Evolutionary conservation across 1,284 basidiomycete genomes (phyloP), one percentile per base, ranked within the genome.

Genomic region (Cutaneotrichosporon mucoides): DNA sequence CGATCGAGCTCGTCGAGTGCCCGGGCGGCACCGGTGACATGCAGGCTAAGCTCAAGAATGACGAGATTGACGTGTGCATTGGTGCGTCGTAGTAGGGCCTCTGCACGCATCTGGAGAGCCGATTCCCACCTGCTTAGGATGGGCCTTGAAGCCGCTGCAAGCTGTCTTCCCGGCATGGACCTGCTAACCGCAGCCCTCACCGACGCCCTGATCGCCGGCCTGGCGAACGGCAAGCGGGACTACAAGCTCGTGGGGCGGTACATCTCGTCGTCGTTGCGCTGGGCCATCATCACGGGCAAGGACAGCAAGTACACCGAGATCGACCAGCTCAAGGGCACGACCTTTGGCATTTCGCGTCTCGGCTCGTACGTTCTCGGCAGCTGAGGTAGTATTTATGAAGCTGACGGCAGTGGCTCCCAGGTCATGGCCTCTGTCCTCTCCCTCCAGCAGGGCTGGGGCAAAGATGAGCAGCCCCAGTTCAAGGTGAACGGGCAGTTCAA

Each of bases 391-490:
- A 24, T 24, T 24, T 24, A 24, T 24, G 24, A 24, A 24, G 35
- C 45, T 55, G 38, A 52, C 53, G n/a, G 36, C 45, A 47, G 45
- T 37, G 53, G 53, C 13, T 54, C 53, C 86, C 88, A 94, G 73
- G 92, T 92, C 7, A 97, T 98, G 93, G 94, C 92, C 2, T 89
- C 87, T 63, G 92, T 97, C 33, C 90, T 97, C 87, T 90, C 89
- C 3, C 79, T 92, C 41, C 87, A 94, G 64, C 85, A 93, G 72
- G 85, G 86, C 13, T 95, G 92, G 92, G 56, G 70, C 44, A 67
- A 69, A 41, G 72, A 73, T 36, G 75, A 77, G 37, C 69, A 75
- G 55, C 86, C 87, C 0, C 81, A 86, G 67, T 95, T 93, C 73
- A 82, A 88, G 81, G 84, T 92, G 53, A 91, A 93, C 73, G 88